phyloP scores from a whole-genome alignment of 2,329 filamentous ascomycete genomes.

The Cladosporium austrohemisphaericum region DNA sequence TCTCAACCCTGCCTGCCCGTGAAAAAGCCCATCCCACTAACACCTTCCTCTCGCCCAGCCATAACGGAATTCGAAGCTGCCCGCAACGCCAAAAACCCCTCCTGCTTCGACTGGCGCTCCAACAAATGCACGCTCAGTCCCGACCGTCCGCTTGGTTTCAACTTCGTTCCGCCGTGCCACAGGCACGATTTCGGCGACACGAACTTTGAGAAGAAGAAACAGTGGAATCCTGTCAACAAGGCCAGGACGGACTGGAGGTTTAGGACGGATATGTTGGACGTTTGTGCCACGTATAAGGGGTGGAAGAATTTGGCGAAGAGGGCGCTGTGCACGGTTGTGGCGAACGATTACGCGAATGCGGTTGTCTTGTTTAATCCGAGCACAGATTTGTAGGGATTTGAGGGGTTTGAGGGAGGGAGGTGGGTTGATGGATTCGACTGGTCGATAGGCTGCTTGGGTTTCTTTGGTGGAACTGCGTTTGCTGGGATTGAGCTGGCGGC shows the following conservation, averaged over 20 bases:
- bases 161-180: slow-evolving; percentile 8
- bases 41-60: not conserved
- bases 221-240: slow-evolving; percentile 8
- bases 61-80: slow-evolving; percentile 1
- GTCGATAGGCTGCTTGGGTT: no score
- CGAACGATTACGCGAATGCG: not conserved
- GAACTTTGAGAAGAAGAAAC: not conserved
- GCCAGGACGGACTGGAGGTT: not conserved
- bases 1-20: not conserved
- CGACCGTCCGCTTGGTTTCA: not conserved
- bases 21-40: not conserved
- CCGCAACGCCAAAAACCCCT: slow-evolving; percentile 3
- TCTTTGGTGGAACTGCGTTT: no score
- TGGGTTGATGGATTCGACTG: not conserved
- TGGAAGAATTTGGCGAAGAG: slow-evolving; percentile 3
- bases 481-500: no score
- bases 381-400: slow-evolving; percentile 7
- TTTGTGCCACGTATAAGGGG: not conserved
- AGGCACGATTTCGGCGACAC: slow-evolving; percentile 7
- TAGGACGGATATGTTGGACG: not conserved
- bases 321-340: not conserved
- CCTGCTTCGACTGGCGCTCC: slow-evolving; percentile 10
- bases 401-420: no score
- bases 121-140: slow-evolving; percentile 1
- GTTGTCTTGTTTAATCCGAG: slow-evolving; percentile 4